A percentile compares a stretch with the other conserved stretches of the same genome.
Evolutionary conservation across 1,284 basidiomycete species (phyloP).

Genomic region (Puccinia brachypodii): DNA sequence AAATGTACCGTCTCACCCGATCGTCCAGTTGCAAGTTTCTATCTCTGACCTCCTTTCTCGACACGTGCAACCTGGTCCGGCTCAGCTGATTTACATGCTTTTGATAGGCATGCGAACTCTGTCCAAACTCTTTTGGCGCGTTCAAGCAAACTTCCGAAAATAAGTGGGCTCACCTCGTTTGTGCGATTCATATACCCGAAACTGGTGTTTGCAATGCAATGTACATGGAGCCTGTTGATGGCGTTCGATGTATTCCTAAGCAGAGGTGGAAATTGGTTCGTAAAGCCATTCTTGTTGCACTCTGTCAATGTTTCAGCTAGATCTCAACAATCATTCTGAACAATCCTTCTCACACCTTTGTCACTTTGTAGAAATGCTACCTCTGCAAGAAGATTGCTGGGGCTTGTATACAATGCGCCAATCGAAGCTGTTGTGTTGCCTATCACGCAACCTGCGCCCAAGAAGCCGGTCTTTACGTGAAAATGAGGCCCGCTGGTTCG

Average conservation of each 20-base stretch:
- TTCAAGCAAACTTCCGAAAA: slow-evolving; percentile 95
- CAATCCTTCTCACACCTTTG: not conserved
- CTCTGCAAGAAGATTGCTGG: slow-evolving; percentile 79
- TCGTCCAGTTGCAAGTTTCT: slow-evolving; percentile 75
- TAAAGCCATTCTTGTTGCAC: slow-evolving; percentile 49
- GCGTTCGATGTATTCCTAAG: slow-evolving; percentile 82
- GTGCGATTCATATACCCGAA: slow-evolving; percentile 97
- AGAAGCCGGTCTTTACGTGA: slow-evolving; percentile 69
- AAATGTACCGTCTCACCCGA: slow-evolving; percentile 99
- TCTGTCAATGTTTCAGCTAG: not conserved
- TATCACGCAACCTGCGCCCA: slow-evolving; percentile 95
- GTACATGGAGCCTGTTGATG: slow-evolving; percentile 98
- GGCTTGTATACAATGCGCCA: slow-evolving; percentile 96
- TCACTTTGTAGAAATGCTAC: slow-evolving; percentile 71
- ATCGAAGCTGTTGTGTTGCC: slow-evolving; percentile 83
- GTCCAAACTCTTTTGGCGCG: slow-evolving; percentile 93
- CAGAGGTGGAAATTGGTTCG: slow-evolving; percentile 88
- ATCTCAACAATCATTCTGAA: not conserved
- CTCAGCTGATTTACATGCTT: not conserved
- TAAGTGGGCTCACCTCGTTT: slow-evolving; percentile 94
- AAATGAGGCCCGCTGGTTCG: slow-evolving; percentile 60
- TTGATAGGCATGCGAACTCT: slow-evolving; percentile 79
- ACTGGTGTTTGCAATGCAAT: slow-evolving; percentile 89
- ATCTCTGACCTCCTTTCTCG: slow-evolving; percentile 16
- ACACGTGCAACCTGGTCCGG: not conserved